Evolutionary conservation across 257 asterid genomes (phyloP).

Genomic region (Ocimum tenuiflorum): DNA sequence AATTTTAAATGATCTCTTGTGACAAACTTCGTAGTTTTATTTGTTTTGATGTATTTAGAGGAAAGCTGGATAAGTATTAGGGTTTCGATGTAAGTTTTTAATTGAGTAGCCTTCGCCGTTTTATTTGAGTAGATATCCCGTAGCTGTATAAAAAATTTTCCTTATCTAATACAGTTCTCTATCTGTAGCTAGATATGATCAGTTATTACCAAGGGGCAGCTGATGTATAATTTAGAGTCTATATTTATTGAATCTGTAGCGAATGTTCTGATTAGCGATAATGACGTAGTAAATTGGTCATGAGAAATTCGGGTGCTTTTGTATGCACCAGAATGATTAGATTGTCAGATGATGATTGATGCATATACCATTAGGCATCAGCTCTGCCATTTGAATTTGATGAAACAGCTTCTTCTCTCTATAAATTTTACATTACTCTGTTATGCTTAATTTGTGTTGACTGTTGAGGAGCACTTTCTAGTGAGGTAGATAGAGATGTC

Average conservation of each 20-base stretch:
- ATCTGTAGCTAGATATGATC: neutral
- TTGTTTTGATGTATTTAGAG: neutral
- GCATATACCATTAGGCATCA: neutral
- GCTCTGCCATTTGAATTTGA: neutral
- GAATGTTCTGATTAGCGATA: neutral
- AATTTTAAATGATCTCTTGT: slow-evolving; percentile 9
- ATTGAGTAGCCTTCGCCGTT: neutral
- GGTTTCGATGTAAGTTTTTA: slow-evolving; percentile 2
- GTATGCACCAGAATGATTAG: neutral
- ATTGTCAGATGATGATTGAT: slow-evolving; percentile 12
- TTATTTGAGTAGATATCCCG: neutral
- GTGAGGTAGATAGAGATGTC: neutral
- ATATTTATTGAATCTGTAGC: neutral
- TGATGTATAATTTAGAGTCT: neutral
- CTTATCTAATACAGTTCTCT: slow-evolving; percentile 6
- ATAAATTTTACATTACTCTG: neutral
- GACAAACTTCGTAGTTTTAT: neutral
- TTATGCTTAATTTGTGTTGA: neutral
- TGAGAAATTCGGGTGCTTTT: neutral
- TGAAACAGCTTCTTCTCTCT: neutral
- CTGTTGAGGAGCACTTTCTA: neutral
- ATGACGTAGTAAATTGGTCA: neutral
- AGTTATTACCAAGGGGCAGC: neutral
- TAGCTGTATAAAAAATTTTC: neutral
- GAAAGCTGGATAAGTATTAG: slow-evolving; percentile 10